Percentiles rank a stretch among this genome's conserved stretches.
Evolutionary conservation across 2,329 filamentous ascomycete species (phyloP).

Genomic region (Diplodia intermedia): DNA sequence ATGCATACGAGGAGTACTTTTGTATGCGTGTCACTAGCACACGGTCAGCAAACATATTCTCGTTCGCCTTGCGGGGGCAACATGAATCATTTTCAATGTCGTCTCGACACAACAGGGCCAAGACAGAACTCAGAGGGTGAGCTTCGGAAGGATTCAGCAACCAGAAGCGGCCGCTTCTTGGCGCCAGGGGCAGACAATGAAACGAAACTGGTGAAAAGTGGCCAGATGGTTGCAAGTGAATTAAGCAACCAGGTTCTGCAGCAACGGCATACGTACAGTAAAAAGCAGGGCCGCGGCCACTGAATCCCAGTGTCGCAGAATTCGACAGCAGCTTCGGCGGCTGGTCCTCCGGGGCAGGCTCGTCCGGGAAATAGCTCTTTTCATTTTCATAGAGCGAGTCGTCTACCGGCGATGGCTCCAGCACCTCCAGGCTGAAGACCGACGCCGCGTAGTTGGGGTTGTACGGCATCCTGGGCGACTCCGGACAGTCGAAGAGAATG

Average conservation of each 20-base stretch:
- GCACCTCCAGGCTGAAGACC: constrained; percentile 71
- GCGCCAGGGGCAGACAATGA: constrained; percentile 4
- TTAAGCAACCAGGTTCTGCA: too few species aligned
- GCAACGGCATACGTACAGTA: constrained; percentile 65
- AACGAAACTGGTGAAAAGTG: background rate
- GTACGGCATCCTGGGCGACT: constrained; percentile 34
- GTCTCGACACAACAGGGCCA: background rate
- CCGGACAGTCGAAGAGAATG: constrained; percentile 32
- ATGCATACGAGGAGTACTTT: constrained; percentile 80
- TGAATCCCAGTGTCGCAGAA: constrained; percentile 61
- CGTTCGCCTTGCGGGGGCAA: background rate
- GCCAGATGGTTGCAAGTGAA: background rate
- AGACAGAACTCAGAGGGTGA: background rate
- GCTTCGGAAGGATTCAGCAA: background rate
- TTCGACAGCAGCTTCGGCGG: constrained; percentile 40
- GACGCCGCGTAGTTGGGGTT: constrained; percentile 54
- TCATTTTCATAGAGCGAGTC: constrained; percentile 58
- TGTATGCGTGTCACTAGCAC: constrained; percentile 74
- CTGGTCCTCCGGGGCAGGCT: constrained; percentile 37
- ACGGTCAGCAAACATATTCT: background rate
- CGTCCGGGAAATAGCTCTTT: constrained; percentile 56
- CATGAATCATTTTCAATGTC: background rate
- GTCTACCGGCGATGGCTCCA: constrained; percentile 84
- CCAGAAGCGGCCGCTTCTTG: background rate
- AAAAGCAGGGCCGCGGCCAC: constrained; percentile 74